Base-by-base conservation (phyloP, 352 stramenopile species). In the Phytophthora sansomeana region DNA sequence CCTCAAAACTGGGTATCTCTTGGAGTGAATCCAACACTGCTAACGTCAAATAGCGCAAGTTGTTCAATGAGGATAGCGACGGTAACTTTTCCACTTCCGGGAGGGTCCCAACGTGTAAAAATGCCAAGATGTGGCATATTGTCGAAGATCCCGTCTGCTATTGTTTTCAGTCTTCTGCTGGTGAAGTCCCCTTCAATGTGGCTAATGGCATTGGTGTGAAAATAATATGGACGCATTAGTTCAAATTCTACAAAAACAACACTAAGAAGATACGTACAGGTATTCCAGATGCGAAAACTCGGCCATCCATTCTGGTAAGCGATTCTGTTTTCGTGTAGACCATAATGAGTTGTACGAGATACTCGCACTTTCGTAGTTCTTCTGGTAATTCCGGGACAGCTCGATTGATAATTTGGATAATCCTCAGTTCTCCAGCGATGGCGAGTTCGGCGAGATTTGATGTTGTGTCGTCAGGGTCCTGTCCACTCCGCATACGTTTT, bases 371-470 rank as follows among this genome's bases (percentile, higher is more conserved):
- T 4, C 49, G 50, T 4, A 89, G 48, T 14, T 68, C 47, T 13
- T 74, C 62, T 8, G 76, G 80, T 10, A 87, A n/a, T 21, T 59
- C 61, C 13, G 75, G 66, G 0, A 85, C 32, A 41, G 67, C 69
- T 0, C 67, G 73, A 21, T 89, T 89, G 33, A 85, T 76, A 33
- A 89, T 70, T 59, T 87, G 74, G 26, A 87, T 56, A 11, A 75
- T 75, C 7, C 69, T 70, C 13, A 89, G 52, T 13, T 89, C 58
- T 1, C 77, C 80, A 6, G 72, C 63, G 2, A 61, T 38, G 0
- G 80, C 73, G 0, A 87, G 33, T 6, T 67, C 47, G 1, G 57
- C 55, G 0, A 87, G 68, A 13, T 80, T 60, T 0, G 47, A 24
- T 0, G 75, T 75, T 4, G 65, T 72, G 26, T 87, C 76, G 1